phyloP scores from a whole-genome alignment of 768 basidiomycete genomes.

The Suillus variegatus region DNA sequence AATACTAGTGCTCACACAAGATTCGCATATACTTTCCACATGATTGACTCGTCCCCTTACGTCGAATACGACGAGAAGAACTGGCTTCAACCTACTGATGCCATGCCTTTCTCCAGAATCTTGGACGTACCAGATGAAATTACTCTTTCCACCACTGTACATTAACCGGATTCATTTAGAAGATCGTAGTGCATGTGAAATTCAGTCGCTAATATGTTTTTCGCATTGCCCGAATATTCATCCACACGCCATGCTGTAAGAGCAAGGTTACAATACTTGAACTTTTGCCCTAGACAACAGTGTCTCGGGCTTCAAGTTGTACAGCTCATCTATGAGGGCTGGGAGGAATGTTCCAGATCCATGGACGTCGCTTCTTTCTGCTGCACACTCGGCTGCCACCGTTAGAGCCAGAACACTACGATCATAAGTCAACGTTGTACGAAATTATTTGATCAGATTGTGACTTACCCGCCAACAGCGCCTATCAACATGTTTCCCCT shows the following conservation, averaged over 20 bases:
- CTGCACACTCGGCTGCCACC: conserved; percentile 63
- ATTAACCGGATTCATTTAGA: neutral
- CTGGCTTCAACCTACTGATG: conserved; percentile 88
- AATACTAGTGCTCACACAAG: conserved; percentile 82
- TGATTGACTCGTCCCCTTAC: conserved; percentile 77
- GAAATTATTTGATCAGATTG: neutral
- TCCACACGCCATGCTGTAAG: neutral
- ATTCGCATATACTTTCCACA: conserved; percentile 95
- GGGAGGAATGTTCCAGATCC: conserved; percentile 68
- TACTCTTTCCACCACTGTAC: conserved; percentile 5
- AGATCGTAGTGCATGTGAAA: neutral
- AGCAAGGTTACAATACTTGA: conserved; percentile 17
- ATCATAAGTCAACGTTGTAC: conserved; percentile 11
- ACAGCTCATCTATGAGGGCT: conserved; percentile 66
- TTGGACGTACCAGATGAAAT: conserved; percentile 33
- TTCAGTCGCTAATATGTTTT: neutral
- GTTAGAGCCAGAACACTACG: conserved; percentile 57
- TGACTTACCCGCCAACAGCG: conserved; percentile 71
- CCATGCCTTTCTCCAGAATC: conserved; percentile 78
- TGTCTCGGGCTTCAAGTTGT: conserved; percentile 40
- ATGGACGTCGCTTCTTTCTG: conserved; percentile 47
- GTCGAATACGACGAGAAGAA: conserved; percentile 88
- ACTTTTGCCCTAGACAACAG: conserved; percentile 32
- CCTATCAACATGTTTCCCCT: conserved; percentile 77
- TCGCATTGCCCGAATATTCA: neutral